Evolutionary conservation across 352 stramenopile species (phyloP).

Genomic region (Phytophthora aleatoria): DNA sequence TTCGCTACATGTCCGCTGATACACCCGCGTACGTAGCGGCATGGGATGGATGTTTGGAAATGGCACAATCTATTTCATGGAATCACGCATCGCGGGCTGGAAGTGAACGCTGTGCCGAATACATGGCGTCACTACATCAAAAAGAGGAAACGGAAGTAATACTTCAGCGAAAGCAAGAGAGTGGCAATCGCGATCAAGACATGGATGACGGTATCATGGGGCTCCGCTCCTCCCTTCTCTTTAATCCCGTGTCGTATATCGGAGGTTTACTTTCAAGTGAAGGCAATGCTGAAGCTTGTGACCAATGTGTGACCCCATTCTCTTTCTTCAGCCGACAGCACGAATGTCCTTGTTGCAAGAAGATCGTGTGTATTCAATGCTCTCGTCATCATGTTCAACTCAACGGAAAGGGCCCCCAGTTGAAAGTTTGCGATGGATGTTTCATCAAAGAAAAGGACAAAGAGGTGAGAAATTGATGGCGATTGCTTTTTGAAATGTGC

Average conservation of each 20-base stretch:
- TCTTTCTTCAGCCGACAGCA: slow-evolving; percentile 77
- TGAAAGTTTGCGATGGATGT: slow-evolving; percentile 75
- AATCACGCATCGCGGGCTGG: slow-evolving; percentile 54
- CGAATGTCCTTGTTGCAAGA: slow-evolving; percentile 54
- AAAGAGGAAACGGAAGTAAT: slow-evolving; percentile 55
- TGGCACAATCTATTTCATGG: slow-evolving; percentile 80
- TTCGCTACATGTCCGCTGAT: slow-evolving; percentile 39
- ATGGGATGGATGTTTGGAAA: slow-evolving; percentile 66
- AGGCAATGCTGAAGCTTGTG: slow-evolving; percentile 37
- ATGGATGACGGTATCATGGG: slow-evolving; percentile 50
- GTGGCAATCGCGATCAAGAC: slow-evolving; percentile 9
- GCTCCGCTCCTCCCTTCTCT: slow-evolving; percentile 56
- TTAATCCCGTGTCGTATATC: slow-evolving; percentile 73
- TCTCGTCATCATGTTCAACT: slow-evolving; percentile 61
- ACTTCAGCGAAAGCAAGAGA: slow-evolving; percentile 44
- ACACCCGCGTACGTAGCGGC: slow-evolving; percentile 39
- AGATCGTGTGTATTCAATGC: slow-evolving; percentile 60
- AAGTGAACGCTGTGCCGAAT: slow-evolving; percentile 41
- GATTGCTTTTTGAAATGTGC: slow-evolving; percentile 1
- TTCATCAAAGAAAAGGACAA: slow-evolving; percentile 76
- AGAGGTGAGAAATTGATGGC: slow-evolving; percentile 37
- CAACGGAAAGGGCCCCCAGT: slow-evolving; percentile 41
- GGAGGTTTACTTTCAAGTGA: slow-evolving; percentile 57
- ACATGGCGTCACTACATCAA: slow-evolving; percentile 48
- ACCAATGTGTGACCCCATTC: slow-evolving; percentile 65